These are phyloP conservation scores for Xylaria sp. DNA, from an alignment of 2,329 filamentous ascomycete species.

Conservation along the genomic window DNA sequence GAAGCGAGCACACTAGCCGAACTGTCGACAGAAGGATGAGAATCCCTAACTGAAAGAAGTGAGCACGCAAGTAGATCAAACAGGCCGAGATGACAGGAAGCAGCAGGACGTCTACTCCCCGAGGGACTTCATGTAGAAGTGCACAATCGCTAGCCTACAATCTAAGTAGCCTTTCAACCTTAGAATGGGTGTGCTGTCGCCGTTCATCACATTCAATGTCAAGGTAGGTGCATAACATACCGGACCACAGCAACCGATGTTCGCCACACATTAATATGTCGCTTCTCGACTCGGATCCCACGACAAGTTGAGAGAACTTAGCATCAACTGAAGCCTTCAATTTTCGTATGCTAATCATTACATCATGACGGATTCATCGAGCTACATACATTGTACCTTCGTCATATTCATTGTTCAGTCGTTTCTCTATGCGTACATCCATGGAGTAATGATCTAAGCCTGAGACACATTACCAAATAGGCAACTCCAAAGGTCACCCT, in stretches of 20 bases:
- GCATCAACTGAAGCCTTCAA: background rate
- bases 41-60: too few relatives aligned
- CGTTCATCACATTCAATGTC: background rate
- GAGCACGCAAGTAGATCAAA: too few relatives aligned
- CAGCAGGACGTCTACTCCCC: too few relatives aligned
- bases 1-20: too few relatives aligned
- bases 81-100: background rate
- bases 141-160: background rate
- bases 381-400: background rate
- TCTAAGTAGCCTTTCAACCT: background rate
- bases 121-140: background rate
- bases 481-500: conserved; percentile 87
- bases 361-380: background rate
- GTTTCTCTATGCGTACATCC: background rate
- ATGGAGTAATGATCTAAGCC: conserved; percentile 35
- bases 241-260: background rate
- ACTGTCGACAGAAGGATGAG: too few relatives aligned
- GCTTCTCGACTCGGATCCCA: background rate
- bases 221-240: background rate
- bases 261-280: background rate
- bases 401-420: conserved; percentile 2
- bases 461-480: conserved; percentile 74
- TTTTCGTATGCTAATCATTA: background rate
- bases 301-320: background rate
- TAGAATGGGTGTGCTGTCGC: background rate